Base-by-base conservation (phyloP, 768 basidiomycete genomes). In the Hericium alpestre region DNA sequence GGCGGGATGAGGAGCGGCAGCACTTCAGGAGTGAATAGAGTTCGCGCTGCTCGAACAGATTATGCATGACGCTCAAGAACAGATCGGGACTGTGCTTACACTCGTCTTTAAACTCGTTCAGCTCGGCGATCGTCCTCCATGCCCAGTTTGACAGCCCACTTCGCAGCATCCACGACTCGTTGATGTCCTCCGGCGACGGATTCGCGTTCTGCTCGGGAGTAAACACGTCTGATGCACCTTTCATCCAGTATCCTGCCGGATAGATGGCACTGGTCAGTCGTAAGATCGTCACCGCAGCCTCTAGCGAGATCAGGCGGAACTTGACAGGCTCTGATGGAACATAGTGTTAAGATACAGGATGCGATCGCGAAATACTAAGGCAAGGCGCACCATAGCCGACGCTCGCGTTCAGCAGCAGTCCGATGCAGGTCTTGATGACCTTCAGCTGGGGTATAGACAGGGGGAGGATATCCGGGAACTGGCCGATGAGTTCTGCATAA, bases 361-460 rank as follows among this genome's bases (percentile, higher is more conserved):
- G 38, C 39, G 8, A 50, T 23, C 7, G 13, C n/a, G 37, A 49
- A 6, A 51, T 12, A 68, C 79, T 54, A 62, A 88, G 90, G 43
- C 15, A 22, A 46, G 16, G 68, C 79, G 54, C 62, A 89, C 91
- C 87, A 67, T 82, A 90, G 55, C 83, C 84, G 46, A 93, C 73
- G 61, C 84, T 83, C 12, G 83, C 81, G 65, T 93, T 93, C 51
- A 93, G 70, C 15, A 93, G 75, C 22, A 86, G 83, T 6, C 90
- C 91, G 56, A 93, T 78, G 2, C 86, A 79, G 7, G 87, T 90
- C 65, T 84, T 82, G 59, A 90, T 74, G 58, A 92, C 74, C 64
- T 81, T 84, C 39, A 93, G 76, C 66, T 91, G 82, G 7, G 79
- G 68, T 51, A 79, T 72, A 38, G 82, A 74, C 10, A 87, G 71